These are phyloP conservation scores for Petunia hybrid DNA, from an alignment of 305 asterid species.

Conservation along the genomic window DNA sequence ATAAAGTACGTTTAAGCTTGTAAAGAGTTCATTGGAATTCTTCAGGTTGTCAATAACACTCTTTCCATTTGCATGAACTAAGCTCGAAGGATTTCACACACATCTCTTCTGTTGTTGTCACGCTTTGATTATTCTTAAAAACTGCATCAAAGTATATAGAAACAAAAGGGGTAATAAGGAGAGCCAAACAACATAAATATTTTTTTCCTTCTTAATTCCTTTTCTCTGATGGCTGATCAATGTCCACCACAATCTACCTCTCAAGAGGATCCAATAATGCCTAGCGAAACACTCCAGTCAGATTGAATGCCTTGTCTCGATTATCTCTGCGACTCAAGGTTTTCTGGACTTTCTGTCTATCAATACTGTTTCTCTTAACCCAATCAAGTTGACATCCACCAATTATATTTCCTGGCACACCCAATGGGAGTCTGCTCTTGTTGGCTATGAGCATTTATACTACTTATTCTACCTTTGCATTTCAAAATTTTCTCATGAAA, in stretches of 20 bases:
- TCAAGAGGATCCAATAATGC: not conserved
- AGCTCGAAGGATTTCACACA: too few species aligned
- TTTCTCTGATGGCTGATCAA: not conserved
- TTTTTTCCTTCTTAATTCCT: too few species aligned
- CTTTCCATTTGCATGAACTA: too few species aligned
- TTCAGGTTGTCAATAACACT: too few species aligned
- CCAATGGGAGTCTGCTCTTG: not conserved
- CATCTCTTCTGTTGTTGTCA: too few species aligned
- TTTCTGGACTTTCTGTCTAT: not conserved
- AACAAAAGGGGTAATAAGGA: not conserved
- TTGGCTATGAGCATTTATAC: not conserved
- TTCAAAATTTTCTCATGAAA: too few species aligned
- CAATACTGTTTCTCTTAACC: not conserved
- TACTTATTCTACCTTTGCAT: too few species aligned
- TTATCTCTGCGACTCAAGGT: not conserved
- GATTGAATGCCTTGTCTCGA: not conserved
- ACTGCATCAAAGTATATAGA: too few species aligned
- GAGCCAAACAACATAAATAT: not conserved
- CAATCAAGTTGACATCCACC: not conserved
- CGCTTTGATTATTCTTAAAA: too few species aligned
- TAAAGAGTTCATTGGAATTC: too few species aligned
- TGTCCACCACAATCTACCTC: not conserved
- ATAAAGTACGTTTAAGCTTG: too few species aligned
- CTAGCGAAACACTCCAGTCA: not conserved
- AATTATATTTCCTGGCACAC: not conserved